Evolutionary conservation across 176 grass and related monocot species (phyloP), one percentile per base, ranked within the genome.

Genomic region (Zoysia pacifica): DNA sequence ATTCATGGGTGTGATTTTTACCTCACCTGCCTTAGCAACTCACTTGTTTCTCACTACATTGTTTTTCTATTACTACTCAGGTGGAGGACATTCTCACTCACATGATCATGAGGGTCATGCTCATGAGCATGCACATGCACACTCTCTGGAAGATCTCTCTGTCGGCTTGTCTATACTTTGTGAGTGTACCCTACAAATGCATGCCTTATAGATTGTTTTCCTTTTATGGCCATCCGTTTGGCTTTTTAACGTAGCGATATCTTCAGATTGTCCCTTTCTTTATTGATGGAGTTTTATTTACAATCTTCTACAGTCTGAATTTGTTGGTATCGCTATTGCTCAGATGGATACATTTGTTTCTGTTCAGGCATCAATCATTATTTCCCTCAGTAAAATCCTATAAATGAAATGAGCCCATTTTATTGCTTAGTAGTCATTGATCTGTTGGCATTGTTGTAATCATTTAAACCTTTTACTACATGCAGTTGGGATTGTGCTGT

Each of bases 81-180:
- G 90, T 59, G 96, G 96, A 84, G 88, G 76, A 28, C 93, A 99
- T 52, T 84, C 88, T 69, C 96, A 99, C 79, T 75, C 76, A 5
- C 92, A 91, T 70, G 84, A 81, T 66, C 88, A 98, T 58, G 56
- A 87, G 36, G 83, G 87, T 81, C 28, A 88, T 78, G 84, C 71
- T 56, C 93, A 94, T 83, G 90, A 81, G 78, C 86, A 93, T 79
- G 67, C 88, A 63, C 92, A 94, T 87, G 79, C 96, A 77, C 96
- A 99, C 88, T 88, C 92, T 81, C 82, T 99, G 62, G 79, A 95
- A 89, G 96, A 99, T 83, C 96, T 99, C 78, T 99, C 93, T 91
- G 78, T 91, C 47, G 96, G 96, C 15, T 62, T 99, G 63, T 99
- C 96, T 74, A 72, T 99, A 75, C 81, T 99, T 83, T 93, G 96